These are phyloP conservation scores for Phylloporus rhodoxanthus DNA, from an alignment of 768 basidiomycete species.

Conservation along the genomic window DNA sequence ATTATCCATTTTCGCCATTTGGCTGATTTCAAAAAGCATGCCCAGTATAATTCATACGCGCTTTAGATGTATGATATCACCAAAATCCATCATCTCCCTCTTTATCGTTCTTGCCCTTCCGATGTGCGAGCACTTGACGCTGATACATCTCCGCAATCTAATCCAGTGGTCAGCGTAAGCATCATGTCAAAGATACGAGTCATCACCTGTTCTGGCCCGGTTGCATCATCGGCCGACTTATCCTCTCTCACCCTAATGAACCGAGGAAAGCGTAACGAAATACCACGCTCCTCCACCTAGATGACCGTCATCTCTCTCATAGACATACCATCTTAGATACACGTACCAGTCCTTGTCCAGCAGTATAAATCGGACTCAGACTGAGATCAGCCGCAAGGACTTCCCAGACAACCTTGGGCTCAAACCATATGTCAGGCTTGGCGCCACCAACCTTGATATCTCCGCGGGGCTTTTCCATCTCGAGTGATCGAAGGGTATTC, in stretches of 20 bases:
- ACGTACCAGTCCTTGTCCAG: conserved; percentile 82
- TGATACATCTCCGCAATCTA: conserved; percentile 95
- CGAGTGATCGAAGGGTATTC: conserved; percentile 75
- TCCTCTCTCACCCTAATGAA: conserved; percentile 92
- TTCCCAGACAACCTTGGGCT: conserved; percentile 97
- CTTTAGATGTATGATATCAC: conserved; percentile 36
- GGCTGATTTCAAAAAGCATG: conserved; percentile 1
- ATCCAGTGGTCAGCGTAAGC: conserved; percentile 2
- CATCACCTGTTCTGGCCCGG: conserved; percentile 83
- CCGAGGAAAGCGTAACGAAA: conserved; percentile 93
- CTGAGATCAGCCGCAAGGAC: conserved; percentile 96
- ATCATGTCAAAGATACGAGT: not conserved
- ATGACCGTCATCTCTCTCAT: not conserved
- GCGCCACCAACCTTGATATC: conserved; percentile 89
- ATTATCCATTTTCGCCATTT: not conserved
- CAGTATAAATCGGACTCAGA: conserved; percentile 94
- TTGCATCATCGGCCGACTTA: conserved; percentile 88
- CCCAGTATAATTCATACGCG: conserved; percentile 12
- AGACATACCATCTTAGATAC: not conserved
- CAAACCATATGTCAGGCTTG: conserved; percentile 97
- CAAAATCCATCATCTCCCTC: conserved; percentile 77
- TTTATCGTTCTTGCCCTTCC: conserved; percentile 58
- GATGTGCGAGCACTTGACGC: conserved; percentile 77
- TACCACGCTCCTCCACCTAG: conserved; percentile 82
- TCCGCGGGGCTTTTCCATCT: conserved; percentile 60